These are phyloP conservation scores for Podospora anserina DNA, from an alignment of 495 filamentous ascomycete species.

Conservation along the genomic window DNA sequence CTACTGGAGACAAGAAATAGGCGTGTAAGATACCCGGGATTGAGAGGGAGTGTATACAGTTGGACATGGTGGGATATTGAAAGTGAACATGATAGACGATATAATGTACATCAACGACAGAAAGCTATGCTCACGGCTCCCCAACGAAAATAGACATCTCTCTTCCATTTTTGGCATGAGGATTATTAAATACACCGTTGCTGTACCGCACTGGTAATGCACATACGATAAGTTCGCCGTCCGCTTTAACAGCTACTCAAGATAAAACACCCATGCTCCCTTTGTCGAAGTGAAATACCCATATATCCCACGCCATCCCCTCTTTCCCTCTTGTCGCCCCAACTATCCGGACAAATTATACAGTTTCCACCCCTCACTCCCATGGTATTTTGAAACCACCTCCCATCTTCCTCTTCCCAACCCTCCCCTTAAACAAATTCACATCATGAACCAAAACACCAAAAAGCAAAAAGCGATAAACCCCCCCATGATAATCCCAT, in stretches of 20 bases:
- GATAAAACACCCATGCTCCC: background rate
- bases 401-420: background rate
- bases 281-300: too few relatives aligned
- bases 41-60: background rate
- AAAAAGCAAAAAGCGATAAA: constrained; percentile 92
- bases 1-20: constrained; percentile 4
- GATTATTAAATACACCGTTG: background rate
- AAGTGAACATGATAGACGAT: background rate
- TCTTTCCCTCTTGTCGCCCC: background rate
- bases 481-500: constrained; percentile 85
- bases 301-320: background rate
- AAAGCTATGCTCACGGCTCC: background rate
- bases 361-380: background rate
- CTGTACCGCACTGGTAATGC: background rate
- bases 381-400: background rate
- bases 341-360: background rate
- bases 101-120: background rate
- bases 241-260: background rate
- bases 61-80: background rate
- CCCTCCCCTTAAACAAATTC: constrained; percentile 4
- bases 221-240: background rate
- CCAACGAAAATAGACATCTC: constrained; percentile 9
- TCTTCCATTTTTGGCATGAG: background rate
- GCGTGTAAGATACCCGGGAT: background rate
- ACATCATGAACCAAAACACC: constrained; percentile 80